Conservation (phyloP, 139 green algal genomes). For the Haematococcus sp. region DNA sequence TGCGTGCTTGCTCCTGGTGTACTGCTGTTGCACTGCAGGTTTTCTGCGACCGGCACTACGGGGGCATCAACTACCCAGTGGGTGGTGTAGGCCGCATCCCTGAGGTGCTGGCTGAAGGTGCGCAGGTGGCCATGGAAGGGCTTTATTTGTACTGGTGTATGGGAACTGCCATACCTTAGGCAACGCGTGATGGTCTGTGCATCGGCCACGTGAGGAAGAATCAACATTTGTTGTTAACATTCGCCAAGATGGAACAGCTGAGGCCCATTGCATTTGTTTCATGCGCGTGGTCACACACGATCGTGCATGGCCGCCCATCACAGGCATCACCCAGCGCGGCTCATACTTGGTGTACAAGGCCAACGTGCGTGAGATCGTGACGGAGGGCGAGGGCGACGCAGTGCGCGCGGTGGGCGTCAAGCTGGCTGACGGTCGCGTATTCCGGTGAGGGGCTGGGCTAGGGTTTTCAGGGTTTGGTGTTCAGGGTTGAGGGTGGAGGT, state of each 20-base stretch:
- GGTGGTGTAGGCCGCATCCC: constrained; percentile 88
- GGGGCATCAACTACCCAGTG: constrained; percentile 94
- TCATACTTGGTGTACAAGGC: constrained; percentile 85
- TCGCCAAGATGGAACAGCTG: too few relatives aligned
- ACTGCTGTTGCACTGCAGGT: constrained; percentile 10
- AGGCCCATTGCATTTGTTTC: too few relatives aligned
- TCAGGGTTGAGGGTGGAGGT: neutral
- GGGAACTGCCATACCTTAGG: too few relatives aligned
- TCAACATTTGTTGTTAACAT: too few relatives aligned
- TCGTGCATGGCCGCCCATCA: neutral
- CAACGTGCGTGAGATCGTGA: constrained; percentile 86
- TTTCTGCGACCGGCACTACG: constrained; percentile 87
- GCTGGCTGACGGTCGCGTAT: constrained; percentile 77
- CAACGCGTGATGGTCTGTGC: too few relatives aligned
- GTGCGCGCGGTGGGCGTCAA: constrained; percentile 63
- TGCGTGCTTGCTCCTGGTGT: neutral
- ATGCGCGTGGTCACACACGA: neutral
- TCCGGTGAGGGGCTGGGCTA: constrained; percentile 12
- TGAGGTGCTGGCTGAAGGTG: constrained; percentile 69
- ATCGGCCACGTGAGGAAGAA: too few relatives aligned
- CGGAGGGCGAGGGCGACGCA: constrained; percentile 43
- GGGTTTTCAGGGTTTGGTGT: neutral
- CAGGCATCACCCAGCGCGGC: constrained; percentile 72
- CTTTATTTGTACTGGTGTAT: too few relatives aligned
- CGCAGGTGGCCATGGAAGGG: too few relatives aligned